phyloP scores from a whole-genome alignment of 1,139 yeast genomes.

The Hansenula sp. region DNA sequence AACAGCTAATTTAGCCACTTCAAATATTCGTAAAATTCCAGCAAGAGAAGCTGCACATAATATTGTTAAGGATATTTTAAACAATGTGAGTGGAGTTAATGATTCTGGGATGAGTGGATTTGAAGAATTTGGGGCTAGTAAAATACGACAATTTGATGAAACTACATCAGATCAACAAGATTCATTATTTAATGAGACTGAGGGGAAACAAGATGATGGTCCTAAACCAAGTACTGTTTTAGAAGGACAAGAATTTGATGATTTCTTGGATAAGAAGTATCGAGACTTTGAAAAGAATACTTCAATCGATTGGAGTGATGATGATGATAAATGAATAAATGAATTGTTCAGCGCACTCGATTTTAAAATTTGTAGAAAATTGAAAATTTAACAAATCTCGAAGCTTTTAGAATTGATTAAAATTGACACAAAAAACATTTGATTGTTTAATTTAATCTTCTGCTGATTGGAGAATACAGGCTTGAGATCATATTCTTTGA shows the following conservation, averaged over 20 bases:
- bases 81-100: conserved; percentile 21
- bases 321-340: background rate
- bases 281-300: background rate
- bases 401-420: too few relatives aligned
- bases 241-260: conserved; percentile 16
- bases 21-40: conserved; percentile 9
- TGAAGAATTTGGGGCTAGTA: background rate
- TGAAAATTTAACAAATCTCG: too few relatives aligned
- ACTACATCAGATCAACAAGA: conserved; percentile 5
- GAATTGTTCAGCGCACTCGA: background rate
- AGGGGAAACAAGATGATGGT: background rate
- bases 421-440: too few relatives aligned
- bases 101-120: conserved; percentile 11
- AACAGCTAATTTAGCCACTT: background rate
- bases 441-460: too few relatives aligned
- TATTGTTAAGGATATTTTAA: conserved; percentile 18
- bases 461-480: too few relatives aligned
- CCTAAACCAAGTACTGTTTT: background rate
- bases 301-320: conserved; percentile 15
- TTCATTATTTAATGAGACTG: conserved; percentile 8
- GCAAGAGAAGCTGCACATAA: conserved; percentile 20
- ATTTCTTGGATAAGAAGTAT: conserved; percentile 12
- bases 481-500: too few relatives aligned
- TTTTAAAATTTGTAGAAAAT: background rate
- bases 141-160: background rate